These are phyloP conservation scores for Tylopilus rubrobrunneus DNA, from an alignment of 768 basidiomycete genomes.

Conservation along the genomic window DNA sequence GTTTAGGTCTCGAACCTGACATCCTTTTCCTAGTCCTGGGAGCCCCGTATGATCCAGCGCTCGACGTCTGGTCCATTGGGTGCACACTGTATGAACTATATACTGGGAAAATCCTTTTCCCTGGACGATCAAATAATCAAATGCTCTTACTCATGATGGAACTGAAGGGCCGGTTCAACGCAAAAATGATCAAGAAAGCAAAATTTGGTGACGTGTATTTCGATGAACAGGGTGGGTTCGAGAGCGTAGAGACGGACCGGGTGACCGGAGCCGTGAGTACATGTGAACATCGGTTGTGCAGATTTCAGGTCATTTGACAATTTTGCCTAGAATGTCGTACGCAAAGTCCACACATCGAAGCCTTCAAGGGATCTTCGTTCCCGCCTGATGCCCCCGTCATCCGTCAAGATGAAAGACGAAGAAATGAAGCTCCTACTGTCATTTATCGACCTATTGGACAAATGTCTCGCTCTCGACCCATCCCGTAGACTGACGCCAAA, in stretches of 20 bases:
- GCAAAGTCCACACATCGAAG: constrained; percentile 80
- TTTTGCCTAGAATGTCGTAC: constrained; percentile 64
- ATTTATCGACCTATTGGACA: constrained; percentile 90
- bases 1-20: constrained; percentile 13
- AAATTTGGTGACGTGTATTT: constrained; percentile 92
- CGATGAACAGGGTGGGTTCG: constrained; percentile 87
- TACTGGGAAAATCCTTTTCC: constrained; percentile 96
- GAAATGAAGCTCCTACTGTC: constrained; percentile 74
- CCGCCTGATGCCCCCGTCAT: constrained; percentile 75
- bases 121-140: constrained; percentile 94
- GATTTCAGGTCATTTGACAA: constrained; percentile 18
- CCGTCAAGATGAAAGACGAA: constrained; percentile 81
- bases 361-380: constrained; percentile 77
- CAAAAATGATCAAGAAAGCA: constrained; percentile 91
- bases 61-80: constrained; percentile 96
- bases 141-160: constrained; percentile 99
- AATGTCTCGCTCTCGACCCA: constrained; percentile 85
- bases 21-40: constrained; percentile 68
- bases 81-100: constrained; percentile 96
- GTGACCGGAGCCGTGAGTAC: constrained; percentile 76
- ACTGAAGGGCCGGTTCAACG: constrained; percentile 88
- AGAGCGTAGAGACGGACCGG: constrained; percentile 78
- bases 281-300: constrained; percentile 3
- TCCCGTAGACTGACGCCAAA: constrained; percentile 82
- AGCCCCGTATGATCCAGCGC: constrained; percentile 86